Percentiles rank a stretch among this genome's conserved stretches.
Conservation (phyloP, 139 green algal genomes). For the Dunaliella primolecta region DNA sequence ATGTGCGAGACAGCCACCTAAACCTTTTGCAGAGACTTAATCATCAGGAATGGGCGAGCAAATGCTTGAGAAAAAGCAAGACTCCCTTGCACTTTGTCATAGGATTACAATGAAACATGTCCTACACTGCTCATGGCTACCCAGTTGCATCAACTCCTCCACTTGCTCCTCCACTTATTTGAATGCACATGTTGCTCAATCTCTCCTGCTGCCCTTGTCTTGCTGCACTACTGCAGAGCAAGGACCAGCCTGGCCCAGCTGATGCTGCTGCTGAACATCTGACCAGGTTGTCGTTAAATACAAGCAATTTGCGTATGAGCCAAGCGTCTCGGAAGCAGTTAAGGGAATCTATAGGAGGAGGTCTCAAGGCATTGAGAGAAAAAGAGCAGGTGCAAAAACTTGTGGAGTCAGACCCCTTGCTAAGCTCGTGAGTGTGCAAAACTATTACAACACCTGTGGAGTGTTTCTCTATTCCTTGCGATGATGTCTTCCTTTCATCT, state of each 20-base stretch:
- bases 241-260: not conserved
- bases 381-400: not conserved
- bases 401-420: not conserved
- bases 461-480: too few species aligned
- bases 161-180: too few species aligned
- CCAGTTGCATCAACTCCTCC: too few species aligned
- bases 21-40: too few species aligned
- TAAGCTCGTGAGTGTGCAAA: too few species aligned
- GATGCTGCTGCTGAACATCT: not conserved
- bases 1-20: too few species aligned
- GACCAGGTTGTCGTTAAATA: not conserved
- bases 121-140: not conserved
- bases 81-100: not conserved
- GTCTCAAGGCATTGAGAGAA: not conserved
- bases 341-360: not conserved
- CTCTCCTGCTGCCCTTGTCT: not conserved
- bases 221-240: too few species aligned
- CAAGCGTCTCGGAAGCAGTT: not conserved
- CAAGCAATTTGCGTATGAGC: not conserved
- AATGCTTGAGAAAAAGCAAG: not conserved
- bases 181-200: not conserved
- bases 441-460: too few species aligned
- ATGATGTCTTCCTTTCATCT: not conserved
- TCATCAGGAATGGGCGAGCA: too few species aligned
- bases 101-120: too few species aligned